Base-by-base conservation (phyloP, 1,139 yeast genomes). In the Groenewaldozyma sp. region DNA sequence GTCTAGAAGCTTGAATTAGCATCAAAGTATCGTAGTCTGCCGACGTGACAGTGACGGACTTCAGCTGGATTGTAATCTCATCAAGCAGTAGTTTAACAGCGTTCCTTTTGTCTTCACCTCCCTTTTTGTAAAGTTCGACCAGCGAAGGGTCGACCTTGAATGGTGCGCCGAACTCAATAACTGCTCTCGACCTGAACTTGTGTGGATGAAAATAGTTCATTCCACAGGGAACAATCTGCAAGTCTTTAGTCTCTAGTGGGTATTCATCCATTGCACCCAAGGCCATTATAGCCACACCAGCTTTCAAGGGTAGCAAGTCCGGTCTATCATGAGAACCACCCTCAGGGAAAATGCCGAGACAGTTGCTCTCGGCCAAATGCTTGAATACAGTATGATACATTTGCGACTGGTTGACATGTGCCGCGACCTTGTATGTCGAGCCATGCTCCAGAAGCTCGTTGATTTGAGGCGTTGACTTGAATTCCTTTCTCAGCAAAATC, bases 281-380 rank as follows among this genome's bases (percentile, higher is more conserved):
- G 0, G 97, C 97, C 97, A 91, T 91, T 39, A 91, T 81, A 1
- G 96, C 97, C 14, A 91, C 97, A 42, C 98, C 98, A 0, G 97
- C 96, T 56, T 91, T 91, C 53, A 91, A 67, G 0, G 97, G 97
- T 40, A 91, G 66, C 48, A 91, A 63, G 49, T 86, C 94, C 0
- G 97, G 79, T 46, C 97, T 71, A 59, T 91, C 98, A 53, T 91
- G 98, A 14, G 95, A 83, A 0, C 97, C 97, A 38, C 97, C 97
- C 63, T 88, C 97, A 3, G 97, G 97, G 63, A 88, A 91, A 38
- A 91, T 84, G n/a, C 97, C 98, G 28, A 91, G 67, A 50, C 94
- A 83, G 45, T 83, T 77, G 37, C 91, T 87, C 43, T 74, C 71
- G 16, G 83, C 73, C 47, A 91, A 69, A 59, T 86, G 95, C 39